Base-by-base conservation (phyloP, 2,329 filamentous ascomycete species). In the Oidium heveae region DNA sequence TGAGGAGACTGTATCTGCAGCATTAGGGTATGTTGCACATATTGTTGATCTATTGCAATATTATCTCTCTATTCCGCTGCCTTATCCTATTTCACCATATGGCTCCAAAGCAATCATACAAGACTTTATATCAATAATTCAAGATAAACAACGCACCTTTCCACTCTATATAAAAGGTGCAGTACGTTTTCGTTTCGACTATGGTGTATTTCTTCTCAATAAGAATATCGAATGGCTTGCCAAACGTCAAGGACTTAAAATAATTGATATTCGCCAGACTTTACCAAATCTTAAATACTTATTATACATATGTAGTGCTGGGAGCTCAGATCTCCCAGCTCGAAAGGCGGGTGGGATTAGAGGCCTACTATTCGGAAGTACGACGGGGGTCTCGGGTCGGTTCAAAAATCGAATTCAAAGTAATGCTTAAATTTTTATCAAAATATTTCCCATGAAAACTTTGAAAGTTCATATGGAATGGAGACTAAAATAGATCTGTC, bases 191-290 rank as follows among this genome's bases (percentile, higher is more conserved):
- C 80, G 89, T 2, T 96, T 96, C 66, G 89, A 96, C 62, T 98
- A 96, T 66, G 91, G 74, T 12, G 91, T 94, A 64, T 98, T 96
- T 62, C 71, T 96, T n/a, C 74, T 98, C 15, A 96, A 96, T 70
- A 95, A 96, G 68, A 73, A 96, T 63, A 88, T 98, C 55, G 88
- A 96, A 61, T 68, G 72, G 0, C 69, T 82, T 3, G 80, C 77
- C 57, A 69, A 71, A 3, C 71, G 73, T 0, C 80, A 87, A 59
- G 82, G 82, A 0, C 70, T 95, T 13, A 80, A 82, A 50, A 80
- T 94, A 0, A 75, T 95, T 58, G 91, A 98, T 63, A 86, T 95
- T 18, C 77, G 91, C 4, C 86, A 96, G 61, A 94, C 89, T 0
- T 70, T 96, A 7, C 87, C 89, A 1, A 98, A 98, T 63, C 71